Base-by-base conservation (phyloP, 305 asterid genomes). In the Fraxinus velutina region DNA sequence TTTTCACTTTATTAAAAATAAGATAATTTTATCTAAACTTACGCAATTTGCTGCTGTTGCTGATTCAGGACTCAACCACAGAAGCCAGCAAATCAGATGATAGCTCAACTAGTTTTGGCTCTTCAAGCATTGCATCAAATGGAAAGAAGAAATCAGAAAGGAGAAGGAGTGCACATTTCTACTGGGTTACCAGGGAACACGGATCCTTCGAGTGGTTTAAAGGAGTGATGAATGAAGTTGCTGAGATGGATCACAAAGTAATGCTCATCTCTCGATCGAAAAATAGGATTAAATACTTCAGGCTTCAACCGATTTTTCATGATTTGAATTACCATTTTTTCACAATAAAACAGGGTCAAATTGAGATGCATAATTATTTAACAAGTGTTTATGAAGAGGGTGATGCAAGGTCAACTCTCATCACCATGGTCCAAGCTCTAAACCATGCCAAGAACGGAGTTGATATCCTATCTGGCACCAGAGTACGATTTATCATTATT, bases 151-250 rank as follows among this genome's bases (percentile, higher is more conserved):
- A 88, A 72, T 2, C 86, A 34, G 90, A 81, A 42, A 92, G 82
- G 83, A 84, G 85, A 33, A 90, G 91, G 85, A 88, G 84, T 47
- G 98, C 98, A 62, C 96, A 93, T 85, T 90, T 93, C 84, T 95
- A 89, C 64, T 93, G 98, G 98, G 98, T 95, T 57, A 95, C 98
- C 19, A 89, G 98, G 89, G 98, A 95, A 75, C 92, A 92, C 4
- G 98, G 94, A n/a, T 95, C 98, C 19, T 93, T 95, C 50, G 98
- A 95, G 86, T 95, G 98, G 98, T 95, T 95, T 87, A 95, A 95
- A 86, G 98, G 95, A 72, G 98, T 95, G 76, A 95, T 95, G 97
- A 87, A 92, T 87, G 98, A 95, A 88, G 86, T 93, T 62, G 98
- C 98, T 17, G 98, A 92, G 88, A 89, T 95, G 92, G 98, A 95